These are phyloP conservation scores for Lichtheimia ramosa DNA, from an alignment of 371 early-diverging fungal genomes.

Conservation along the genomic window DNA sequence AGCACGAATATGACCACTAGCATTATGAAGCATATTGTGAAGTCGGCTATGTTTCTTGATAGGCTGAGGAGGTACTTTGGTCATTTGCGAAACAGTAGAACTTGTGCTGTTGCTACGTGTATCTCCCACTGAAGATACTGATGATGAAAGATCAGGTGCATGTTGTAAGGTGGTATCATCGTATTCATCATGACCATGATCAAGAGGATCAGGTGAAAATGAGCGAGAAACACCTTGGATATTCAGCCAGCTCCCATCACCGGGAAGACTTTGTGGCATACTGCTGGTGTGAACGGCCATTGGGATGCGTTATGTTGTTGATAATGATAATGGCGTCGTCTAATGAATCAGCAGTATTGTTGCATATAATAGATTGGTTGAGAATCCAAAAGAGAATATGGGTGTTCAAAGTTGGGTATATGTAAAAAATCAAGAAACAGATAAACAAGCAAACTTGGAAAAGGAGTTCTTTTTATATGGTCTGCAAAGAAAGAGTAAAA, in stretches of 20 bases:
- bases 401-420: too few relatives aligned
- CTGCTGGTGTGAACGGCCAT: neutral
- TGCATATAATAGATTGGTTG: too few relatives aligned
- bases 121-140: conserved; percentile 19
- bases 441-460: too few relatives aligned
- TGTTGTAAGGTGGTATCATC: neutral
- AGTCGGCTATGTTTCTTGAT: conserved; percentile 13
- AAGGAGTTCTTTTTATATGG: too few relatives aligned
- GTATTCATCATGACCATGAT: conserved; percentile 12
- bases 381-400: too few relatives aligned
- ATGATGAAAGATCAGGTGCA: conserved; percentile 19
- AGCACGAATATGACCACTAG: conserved; percentile 18
- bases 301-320: too few relatives aligned
- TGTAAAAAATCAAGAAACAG: too few relatives aligned
- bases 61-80: neutral
- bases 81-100: conserved; percentile 26
- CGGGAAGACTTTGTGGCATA: neutral
- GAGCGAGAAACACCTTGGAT: conserved; percentile 15
- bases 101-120: conserved; percentile 29
- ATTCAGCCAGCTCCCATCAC: conserved; percentile 11
- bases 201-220: conserved; percentile 17
- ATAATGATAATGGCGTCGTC: too few relatives aligned
- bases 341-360: too few relatives aligned
- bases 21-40: conserved; percentile 15
- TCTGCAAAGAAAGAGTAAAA: too few relatives aligned